Evolutionary conservation across 495 filamentous ascomycete species (phyloP).

Genomic region (Hypoxylon subgilvum): DNA sequence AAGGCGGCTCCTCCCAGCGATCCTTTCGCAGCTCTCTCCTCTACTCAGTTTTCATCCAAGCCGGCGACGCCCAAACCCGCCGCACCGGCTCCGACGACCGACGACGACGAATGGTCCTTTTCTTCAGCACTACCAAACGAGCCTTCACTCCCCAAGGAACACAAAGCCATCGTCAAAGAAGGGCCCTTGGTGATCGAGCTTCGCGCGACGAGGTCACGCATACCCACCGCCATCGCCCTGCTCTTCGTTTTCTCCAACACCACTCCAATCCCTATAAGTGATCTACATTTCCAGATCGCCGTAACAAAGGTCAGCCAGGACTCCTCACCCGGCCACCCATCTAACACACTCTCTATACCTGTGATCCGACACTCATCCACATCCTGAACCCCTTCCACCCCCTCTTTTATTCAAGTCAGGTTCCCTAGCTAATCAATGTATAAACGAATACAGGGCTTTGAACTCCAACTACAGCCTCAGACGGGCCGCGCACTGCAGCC

Average conservation of each 20-base stretch:
- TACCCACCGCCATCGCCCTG: constrained; percentile 65
- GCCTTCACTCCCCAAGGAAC: constrained; percentile 50
- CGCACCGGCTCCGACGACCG: constrained; percentile 49
- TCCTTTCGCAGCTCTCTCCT: constrained; percentile 74
- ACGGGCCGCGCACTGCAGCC: constrained; percentile 75
- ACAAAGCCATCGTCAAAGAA: constrained; percentile 56
- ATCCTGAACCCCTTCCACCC: too few species aligned
- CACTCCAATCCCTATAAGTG: constrained; percentile 69
- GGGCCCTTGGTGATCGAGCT: constrained; percentile 60
- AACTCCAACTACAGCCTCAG: constrained; percentile 82
- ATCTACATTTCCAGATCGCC: constrained; percentile 88
- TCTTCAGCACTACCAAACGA: constrained; percentile 81
- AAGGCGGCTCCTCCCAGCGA: constrained; percentile 50
- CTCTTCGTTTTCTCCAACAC: constrained; percentile 80
- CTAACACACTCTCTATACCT: too few species aligned
- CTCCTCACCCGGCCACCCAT: too few species aligned
- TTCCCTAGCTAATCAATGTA: not conserved
- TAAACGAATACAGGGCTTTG: constrained; percentile 65
- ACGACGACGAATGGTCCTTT: constrained; percentile 94
- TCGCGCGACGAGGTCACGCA: constrained; percentile 49
- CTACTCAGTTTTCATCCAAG: constrained; percentile 57
- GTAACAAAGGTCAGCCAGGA: constrained; percentile 82
- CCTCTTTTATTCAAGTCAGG: not conserved
- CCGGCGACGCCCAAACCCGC: constrained; percentile 49
- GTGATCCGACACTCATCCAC: too few species aligned